Conservation (phyloP, 2,329 filamentous ascomycete genomes). For the Incumbomyces delicatus region DNA sequence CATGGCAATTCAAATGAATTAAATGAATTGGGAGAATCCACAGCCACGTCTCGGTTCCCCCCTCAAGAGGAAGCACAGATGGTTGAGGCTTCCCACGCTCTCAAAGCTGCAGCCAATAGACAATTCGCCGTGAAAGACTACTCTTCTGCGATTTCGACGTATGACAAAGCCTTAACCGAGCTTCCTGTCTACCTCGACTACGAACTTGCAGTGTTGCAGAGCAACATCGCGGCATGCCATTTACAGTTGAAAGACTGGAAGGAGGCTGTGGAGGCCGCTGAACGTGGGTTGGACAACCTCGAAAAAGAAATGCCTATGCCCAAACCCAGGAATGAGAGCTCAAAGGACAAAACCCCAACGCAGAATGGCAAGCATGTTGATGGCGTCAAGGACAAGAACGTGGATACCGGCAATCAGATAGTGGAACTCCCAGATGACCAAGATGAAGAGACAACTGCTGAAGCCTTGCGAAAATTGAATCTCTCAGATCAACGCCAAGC, state of each 20-base stretch:
- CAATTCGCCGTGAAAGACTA: slow-evolving; percentile 67
- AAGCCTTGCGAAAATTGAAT: slow-evolving; percentile 34
- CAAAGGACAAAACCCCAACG: slow-evolving; percentile 8
- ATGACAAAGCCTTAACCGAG: slow-evolving; percentile 66
- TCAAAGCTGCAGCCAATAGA: slow-evolving; percentile 67
- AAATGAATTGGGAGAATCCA: slow-evolving; percentile 25
- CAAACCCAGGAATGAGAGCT: slow-evolving; percentile 20
- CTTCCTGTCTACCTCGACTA: slow-evolving; percentile 81
- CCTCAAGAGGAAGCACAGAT: slow-evolving; percentile 49
- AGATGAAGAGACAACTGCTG: slow-evolving; percentile 31
- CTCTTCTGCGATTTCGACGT: slow-evolving; percentile 68
- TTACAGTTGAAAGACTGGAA: slow-evolving; percentile 81
- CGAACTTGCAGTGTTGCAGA: slow-evolving; percentile 75
- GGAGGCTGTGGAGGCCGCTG: slow-evolving; percentile 64
- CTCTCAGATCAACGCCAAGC: slow-evolving; percentile 40
- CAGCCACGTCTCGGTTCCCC: slow-evolving; percentile 32
- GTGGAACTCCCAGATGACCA: slow-evolving; percentile 41
- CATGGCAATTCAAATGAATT: slow-evolving; percentile 27
- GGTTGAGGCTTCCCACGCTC: slow-evolving; percentile 58
- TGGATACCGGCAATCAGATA: slow-evolving; percentile 27
- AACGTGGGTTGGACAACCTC: slow-evolving; percentile 62
- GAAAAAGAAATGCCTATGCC: slow-evolving; percentile 47
- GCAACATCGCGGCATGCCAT: slow-evolving; percentile 83
- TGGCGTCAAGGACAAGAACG: slow-evolving; percentile 23
- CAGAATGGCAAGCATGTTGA: slow-evolving; percentile 10